Conservation (phyloP, 2,329 filamentous ascomycete species). For the Beauveria rudraprayagi region DNA sequence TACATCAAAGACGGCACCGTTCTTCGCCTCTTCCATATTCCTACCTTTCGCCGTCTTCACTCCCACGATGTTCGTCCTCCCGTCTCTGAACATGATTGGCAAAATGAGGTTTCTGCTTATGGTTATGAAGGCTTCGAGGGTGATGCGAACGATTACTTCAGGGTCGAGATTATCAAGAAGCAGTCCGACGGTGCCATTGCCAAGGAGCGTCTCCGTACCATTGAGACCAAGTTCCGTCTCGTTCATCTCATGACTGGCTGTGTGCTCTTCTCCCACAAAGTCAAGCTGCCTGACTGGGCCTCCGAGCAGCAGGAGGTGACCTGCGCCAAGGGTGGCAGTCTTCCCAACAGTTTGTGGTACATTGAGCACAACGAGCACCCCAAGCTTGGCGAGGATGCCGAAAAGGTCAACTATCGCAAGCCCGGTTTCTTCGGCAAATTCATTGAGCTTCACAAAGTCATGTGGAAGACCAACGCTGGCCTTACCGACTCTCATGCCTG, state of each 20-base stretch:
- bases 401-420: constrained; percentile 92
- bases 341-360: constrained; percentile 97
- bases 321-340: constrained; percentile 80
- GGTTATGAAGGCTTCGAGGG: constrained; percentile 95
- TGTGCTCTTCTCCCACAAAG: constrained; percentile 94
- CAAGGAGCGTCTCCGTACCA: constrained; percentile 81
- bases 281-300: constrained; percentile 96
- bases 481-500: constrained; percentile 94
- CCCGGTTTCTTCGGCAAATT: constrained; percentile 98
- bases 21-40: constrained; percentile 73
- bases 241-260: constrained; percentile 97
- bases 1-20: constrained; percentile 74
- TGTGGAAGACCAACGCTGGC: constrained; percentile 98
- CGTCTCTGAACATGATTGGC: constrained; percentile 83
- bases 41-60: constrained; percentile 83
- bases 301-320: constrained; percentile 99
- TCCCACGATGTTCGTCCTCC: constrained; percentile 90
- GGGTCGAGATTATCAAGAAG: constrained; percentile 87
- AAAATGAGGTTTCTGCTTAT: constrained; percentile 93
- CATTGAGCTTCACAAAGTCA: constrained; percentile 92
- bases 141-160: constrained; percentile 94
- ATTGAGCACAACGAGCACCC: constrained; percentile 87
- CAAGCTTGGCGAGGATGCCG: constrained; percentile 61
- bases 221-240: constrained; percentile 93
- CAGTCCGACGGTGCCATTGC: constrained; percentile 71